Percentiles rank a stretch among this genome's conserved stretches.
Conservation (phyloP, 2,329 filamentous ascomycete genomes). For the Fusarium neocosmosporiellum region DNA sequence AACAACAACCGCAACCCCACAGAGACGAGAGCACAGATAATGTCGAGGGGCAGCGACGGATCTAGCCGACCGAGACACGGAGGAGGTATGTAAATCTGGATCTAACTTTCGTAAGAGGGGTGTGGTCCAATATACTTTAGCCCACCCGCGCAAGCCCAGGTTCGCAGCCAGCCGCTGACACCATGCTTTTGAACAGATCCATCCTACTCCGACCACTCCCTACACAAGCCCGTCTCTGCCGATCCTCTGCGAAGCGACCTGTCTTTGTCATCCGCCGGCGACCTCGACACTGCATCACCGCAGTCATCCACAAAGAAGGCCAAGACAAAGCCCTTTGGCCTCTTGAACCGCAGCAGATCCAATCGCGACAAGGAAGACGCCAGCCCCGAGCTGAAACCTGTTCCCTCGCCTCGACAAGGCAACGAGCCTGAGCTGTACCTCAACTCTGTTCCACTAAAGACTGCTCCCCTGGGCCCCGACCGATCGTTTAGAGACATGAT, state of each 20-base stretch:
- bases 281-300: slow-evolving; percentile 55
- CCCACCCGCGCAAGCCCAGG: slow-evolving; percentile 18
- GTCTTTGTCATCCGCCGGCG: slow-evolving; percentile 61
- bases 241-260: slow-evolving; percentile 63
- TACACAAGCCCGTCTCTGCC: slow-evolving; percentile 54
- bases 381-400: slow-evolving; percentile 51
- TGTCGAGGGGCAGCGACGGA: slow-evolving; percentile 52
- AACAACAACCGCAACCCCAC: slow-evolving; percentile 42
- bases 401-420: slow-evolving; percentile 33
- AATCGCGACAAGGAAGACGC: slow-evolving; percentile 62
- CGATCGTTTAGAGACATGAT: slow-evolving; percentile 76
- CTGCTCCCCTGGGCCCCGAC: slow-evolving; percentile 73
- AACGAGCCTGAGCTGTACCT: slow-evolving; percentile 46
- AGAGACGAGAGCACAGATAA: slow-evolving; percentile 52
- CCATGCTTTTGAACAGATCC: slow-evolving; percentile 38
- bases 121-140: slow-evolving; percentile 30
- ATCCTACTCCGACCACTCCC: slow-evolving; percentile 45
- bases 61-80: slow-evolving; percentile 42
- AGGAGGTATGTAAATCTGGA: slow-evolving; percentile 51
- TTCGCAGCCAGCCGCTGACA: slow-evolving; percentile 37
- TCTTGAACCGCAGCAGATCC: slow-evolving; percentile 64
- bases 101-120: slow-evolving; percentile 22
- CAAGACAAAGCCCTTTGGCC: slow-evolving; percentile 67
- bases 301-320: slow-evolving; percentile 56
- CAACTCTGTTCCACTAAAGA: slow-evolving; percentile 59